These are phyloP conservation scores for Nothopassalora personata DNA, from an alignment of 2,329 filamentous ascomycete species.

Conservation along the genomic window DNA sequence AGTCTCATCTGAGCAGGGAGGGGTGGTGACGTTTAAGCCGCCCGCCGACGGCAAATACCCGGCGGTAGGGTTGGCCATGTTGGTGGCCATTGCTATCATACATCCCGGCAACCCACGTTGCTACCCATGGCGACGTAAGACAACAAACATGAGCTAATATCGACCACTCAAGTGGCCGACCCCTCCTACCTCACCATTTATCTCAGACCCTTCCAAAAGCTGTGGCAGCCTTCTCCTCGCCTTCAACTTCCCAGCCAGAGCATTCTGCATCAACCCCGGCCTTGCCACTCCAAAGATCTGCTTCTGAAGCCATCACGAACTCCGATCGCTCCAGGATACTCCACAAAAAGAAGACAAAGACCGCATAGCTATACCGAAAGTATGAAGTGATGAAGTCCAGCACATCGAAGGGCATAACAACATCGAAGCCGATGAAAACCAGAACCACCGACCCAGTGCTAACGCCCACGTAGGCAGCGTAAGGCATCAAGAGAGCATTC, in stretches of 20 bases:
- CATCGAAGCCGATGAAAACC: conserved; percentile 9
- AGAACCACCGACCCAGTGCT: conserved; percentile 2
- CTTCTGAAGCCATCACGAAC: conserved; percentile 36
- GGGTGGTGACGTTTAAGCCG: no score
- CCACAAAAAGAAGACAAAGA: conserved; percentile 53
- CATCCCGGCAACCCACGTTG: no score
- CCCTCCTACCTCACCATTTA: conserved; percentile 3
- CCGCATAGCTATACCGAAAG: conserved; percentile 8
- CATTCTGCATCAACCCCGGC: conserved; percentile 40
- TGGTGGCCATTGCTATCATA: no score
- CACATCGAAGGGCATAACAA: conserved; percentile 1
- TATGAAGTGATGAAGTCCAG: conserved; percentile 9
- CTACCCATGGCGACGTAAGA: no score
- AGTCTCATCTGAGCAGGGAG: no score
- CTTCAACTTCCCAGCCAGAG: conserved; percentile 6
- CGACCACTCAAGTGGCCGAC: no score
- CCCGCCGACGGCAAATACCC: no score
- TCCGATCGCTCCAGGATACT: conserved; percentile 61
- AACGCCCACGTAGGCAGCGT: conserved; percentile 4
- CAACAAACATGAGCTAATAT: no score
- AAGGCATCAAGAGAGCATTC: conserved; percentile 8
- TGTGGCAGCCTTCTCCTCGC: conserved; percentile 1
- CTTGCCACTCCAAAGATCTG: conserved; percentile 43
- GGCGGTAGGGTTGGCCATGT: no score
- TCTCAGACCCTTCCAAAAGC: conserved; percentile 5